Evolutionary conservation across 2,329 filamentous ascomycete genomes (phyloP).

Genomic region (Colletotrichum sp.): DNA sequence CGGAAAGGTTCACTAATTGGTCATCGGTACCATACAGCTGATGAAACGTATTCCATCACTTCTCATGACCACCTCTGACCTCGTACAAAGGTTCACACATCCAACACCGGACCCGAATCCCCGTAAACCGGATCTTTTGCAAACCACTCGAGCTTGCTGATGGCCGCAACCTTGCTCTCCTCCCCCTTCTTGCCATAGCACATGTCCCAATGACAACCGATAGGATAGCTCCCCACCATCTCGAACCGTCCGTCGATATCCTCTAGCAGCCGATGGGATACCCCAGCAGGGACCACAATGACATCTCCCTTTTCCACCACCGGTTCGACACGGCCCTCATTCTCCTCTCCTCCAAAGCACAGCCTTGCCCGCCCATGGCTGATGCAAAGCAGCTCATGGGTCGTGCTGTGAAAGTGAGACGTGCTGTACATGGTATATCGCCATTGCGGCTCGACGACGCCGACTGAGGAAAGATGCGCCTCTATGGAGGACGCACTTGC

Average conservation of each 20-base stretch:
- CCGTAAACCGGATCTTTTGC: constrained; percentile 25
- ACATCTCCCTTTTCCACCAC: constrained; percentile 65
- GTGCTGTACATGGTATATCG: constrained; percentile 71
- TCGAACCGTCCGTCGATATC: constrained; percentile 60
- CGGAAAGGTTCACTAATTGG: not conserved
- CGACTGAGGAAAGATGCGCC: constrained; percentile 55
- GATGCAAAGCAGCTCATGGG: constrained; percentile 70
- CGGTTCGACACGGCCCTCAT: constrained; percentile 60
- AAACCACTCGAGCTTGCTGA: constrained; percentile 21
- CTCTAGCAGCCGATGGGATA: constrained; percentile 66
- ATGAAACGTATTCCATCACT: not conserved
- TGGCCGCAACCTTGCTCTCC: constrained; percentile 46
- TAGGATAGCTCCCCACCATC: constrained; percentile 73
- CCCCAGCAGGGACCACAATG: constrained; percentile 69
- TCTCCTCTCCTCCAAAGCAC: constrained; percentile 71
- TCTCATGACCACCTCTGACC: not conserved
- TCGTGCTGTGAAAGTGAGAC: constrained; percentile 71
- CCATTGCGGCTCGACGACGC: constrained; percentile 68
- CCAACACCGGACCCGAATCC: constrained; percentile 9
- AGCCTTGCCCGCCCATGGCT: constrained; percentile 62
- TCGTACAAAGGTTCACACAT: not conserved
- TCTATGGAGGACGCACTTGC: constrained; percentile 57
- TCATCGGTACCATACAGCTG: not conserved
- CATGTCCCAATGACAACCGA: constrained; percentile 69
- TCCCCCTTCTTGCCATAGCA: constrained; percentile 68